Conservation (phyloP, 2,329 filamentous ascomycete genomes). For the Sphaerostilbella broomeana region DNA sequence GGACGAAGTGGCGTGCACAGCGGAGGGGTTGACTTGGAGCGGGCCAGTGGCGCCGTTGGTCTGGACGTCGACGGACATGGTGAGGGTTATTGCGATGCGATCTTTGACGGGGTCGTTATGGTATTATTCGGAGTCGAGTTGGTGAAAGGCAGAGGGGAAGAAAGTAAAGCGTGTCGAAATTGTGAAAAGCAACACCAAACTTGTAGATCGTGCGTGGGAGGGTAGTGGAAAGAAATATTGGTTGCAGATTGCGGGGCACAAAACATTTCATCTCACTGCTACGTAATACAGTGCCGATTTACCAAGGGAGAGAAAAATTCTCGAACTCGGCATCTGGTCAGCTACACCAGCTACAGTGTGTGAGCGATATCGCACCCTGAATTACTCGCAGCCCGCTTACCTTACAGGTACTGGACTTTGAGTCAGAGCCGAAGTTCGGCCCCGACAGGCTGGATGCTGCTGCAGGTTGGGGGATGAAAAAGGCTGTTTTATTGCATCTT, state of each 20-base stretch:
- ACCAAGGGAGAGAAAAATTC: background rate
- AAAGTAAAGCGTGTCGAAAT: background rate
- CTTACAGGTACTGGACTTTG: conserved; percentile 10
- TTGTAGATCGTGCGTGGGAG: no score
- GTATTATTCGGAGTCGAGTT: background rate
- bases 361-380: background rate
- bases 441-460: no score
- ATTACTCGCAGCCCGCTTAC: background rate
- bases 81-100: background rate
- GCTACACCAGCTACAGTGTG: background rate
- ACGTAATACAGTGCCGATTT: background rate
- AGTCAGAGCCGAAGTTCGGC: background rate
- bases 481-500: no score
- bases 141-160: background rate
- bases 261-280: background rate
- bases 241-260: no score
- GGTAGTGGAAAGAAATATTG: no score
- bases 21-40: background rate
- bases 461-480: no score
- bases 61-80: background rate
- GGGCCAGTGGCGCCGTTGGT: background rate
- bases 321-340: background rate
- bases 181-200: no score
- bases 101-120: background rate
- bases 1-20: background rate